A percentile compares a stretch with the other conserved stretches of the same genome.
Evolutionary conservation across 2,329 filamentous ascomycete genomes (phyloP).

Genomic region (Stagonosporopsis cucurbitacearum): DNA sequence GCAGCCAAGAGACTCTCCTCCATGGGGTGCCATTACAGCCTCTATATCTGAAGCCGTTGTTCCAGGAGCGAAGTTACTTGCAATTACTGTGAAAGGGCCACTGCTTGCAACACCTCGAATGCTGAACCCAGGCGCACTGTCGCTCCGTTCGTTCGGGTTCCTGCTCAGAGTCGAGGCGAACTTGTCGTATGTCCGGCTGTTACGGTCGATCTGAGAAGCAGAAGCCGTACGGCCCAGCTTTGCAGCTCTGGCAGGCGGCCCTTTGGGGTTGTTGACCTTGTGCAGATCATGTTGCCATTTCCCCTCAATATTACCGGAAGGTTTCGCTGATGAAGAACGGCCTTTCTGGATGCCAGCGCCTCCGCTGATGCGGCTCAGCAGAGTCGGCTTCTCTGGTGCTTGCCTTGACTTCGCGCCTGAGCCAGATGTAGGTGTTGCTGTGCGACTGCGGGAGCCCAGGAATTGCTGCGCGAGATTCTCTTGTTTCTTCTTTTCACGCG

Average conservation of each 20-base stretch:
- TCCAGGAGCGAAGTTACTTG: constrained; percentile 81
- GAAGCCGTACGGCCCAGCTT: constrained; percentile 48
- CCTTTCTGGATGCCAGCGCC: constrained; percentile 70
- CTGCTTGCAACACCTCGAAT: constrained; percentile 69
- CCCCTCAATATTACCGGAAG: constrained; percentile 65
- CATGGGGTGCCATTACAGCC: constrained; percentile 78
- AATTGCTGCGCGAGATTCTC: constrained; percentile 75
- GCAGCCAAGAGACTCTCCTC: constrained; percentile 69
- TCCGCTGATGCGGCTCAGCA: constrained; percentile 78
- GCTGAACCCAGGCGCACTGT: constrained; percentile 59
- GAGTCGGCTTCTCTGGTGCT: constrained; percentile 57
- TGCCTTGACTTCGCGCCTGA: constrained; percentile 52
- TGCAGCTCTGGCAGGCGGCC: constrained; percentile 39
- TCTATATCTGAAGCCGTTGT: constrained; percentile 84
- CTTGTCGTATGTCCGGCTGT: constrained; percentile 50
- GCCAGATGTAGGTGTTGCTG: constrained; percentile 60
- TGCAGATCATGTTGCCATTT: constrained; percentile 78
- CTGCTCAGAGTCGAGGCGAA: constrained; percentile 47
- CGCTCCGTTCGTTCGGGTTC: constrained; percentile 36
- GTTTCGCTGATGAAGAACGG: constrained; percentile 51
- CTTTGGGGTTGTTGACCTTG: constrained; percentile 51
- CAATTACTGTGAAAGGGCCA: constrained; percentile 74
- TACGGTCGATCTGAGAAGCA: constrained; percentile 51
- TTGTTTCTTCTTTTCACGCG: constrained; percentile 72
- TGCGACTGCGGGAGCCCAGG: constrained; percentile 61